Base-by-base conservation (phyloP, 1,284 basidiomycete species). In the Moesziomyces sp. region DNA sequence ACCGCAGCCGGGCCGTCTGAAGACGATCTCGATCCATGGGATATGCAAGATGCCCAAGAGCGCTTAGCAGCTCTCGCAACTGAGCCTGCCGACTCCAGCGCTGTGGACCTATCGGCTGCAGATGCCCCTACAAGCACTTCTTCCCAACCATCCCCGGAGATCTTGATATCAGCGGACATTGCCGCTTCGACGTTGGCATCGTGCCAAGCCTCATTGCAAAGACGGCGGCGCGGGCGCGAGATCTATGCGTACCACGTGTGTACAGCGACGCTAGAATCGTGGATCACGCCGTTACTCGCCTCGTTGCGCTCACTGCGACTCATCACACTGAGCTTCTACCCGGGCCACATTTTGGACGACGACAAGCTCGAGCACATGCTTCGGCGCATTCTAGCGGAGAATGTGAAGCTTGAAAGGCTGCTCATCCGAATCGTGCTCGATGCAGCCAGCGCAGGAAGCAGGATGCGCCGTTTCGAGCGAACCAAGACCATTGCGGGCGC, bases 301-400 rank as follows among this genome's bases (percentile, higher is more conserved):
- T 68, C 66, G 8, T 26, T 76, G 23, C 66, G 67, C 33, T 56
- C 66, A 8, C 57, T 76, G 7, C 59, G 57, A 1, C 58, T 70
- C 40, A 64, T 76, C 49, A 73, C 67, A 0, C 30, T 76, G 43
- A 76, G 70, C n/a, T 70, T 76, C 48, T 69, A 57, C 26, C 74
- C 74, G 0, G 74, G 71, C 9, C 58, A 64, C 55, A 52, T 74
- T 9, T 50, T 76, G 5, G 74, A 74, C 47, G 74, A 76, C 33
- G 74, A 76, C 59, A 74, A 74, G 57, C 52, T 76, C 1, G 69
- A 76, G 23, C 70, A 76, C 44, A 73, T 70, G 66, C 57, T 76
- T 6, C 58, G 70, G 8, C 61, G 68, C 14, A 69, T 76, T 28
- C 53, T 76, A 1, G 70, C 52, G 8, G 66, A 70, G 14, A 60